Percentiles rank a stretch among this genome's conserved stretches.
Conservation (phyloP, 495 filamentous ascomycete species). For the Aspergillus indologenus region DNA sequence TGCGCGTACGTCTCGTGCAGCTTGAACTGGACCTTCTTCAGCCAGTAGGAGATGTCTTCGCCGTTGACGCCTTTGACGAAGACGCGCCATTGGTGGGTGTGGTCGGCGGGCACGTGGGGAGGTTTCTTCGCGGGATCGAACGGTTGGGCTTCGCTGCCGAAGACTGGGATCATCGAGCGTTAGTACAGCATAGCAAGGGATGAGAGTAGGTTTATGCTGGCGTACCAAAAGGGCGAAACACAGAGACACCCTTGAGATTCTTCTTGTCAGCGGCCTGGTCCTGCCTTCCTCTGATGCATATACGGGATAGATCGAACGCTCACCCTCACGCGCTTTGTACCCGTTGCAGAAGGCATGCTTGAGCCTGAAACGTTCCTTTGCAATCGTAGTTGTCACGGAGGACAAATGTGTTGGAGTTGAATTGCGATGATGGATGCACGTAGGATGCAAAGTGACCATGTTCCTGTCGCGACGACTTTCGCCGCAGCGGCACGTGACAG, state of each 20-base stretch:
- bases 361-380: not conserved
- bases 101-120: slow-evolving; percentile 59
- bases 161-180: slow-evolving; percentile 46
- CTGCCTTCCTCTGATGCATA: not conserved
- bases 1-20: slow-evolving; percentile 93
- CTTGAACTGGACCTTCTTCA: slow-evolving; percentile 96
- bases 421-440: not conserved
- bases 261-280: not conserved
- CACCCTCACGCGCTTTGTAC: slow-evolving; percentile 58
- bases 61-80: slow-evolving; percentile 84
- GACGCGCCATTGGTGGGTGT: slow-evolving; percentile 94
- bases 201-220: not conserved
- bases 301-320: slow-evolving; percentile 15
- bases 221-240: slow-evolving; percentile 70
- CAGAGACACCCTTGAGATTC: slow-evolving; percentile 58
- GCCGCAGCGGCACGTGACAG: slow-evolving; percentile 12
- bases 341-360: slow-evolving; percentile 53
- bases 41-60: slow-evolving; percentile 88
- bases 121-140: slow-evolving; percentile 71
- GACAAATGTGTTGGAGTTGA: not conserved
- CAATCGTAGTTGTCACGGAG: not conserved
- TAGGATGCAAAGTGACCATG: not conserved
- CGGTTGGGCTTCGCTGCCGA: slow-evolving; percentile 72
- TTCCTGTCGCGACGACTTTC: not conserved
- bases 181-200: not conserved